Evolutionary conservation across 805 yeast genomes (phyloP).

Genomic region (Ogataea sp.): DNA sequence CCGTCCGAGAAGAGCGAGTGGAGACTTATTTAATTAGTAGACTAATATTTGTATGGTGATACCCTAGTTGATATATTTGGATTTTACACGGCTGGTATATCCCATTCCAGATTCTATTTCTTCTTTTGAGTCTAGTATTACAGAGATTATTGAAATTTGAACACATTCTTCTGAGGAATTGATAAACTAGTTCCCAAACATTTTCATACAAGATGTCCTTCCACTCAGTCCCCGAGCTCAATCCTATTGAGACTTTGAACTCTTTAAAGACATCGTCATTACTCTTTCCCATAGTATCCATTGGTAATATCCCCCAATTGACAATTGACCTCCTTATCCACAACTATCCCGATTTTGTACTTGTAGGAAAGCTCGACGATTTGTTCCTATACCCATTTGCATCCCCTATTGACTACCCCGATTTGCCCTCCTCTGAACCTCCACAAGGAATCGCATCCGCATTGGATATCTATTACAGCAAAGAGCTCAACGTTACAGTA

Average conservation of each 20-base stretch:
- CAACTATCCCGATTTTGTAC: slow-evolving; percentile 38
- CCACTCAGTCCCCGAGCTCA: slow-evolving; percentile 11
- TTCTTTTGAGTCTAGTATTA: no score
- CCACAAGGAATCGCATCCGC: slow-evolving; percentile 45
- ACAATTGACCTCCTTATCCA: slow-evolving; percentile 66
- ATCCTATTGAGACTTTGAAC: slow-evolving; percentile 16
- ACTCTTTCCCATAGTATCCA: slow-evolving; percentile 74
- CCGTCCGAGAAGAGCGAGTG: no score
- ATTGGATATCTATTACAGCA: slow-evolving; percentile 53
- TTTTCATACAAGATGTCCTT: slow-evolving; percentile 16
- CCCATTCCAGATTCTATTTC: no score
- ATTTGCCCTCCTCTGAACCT: no score
- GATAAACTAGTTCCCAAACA: no score
- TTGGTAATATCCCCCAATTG: slow-evolving; percentile 88
- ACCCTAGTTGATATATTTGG: no score
- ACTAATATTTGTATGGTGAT: no score
- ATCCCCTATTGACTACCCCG: slow-evolving; percentile 57
- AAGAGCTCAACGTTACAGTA: slow-evolving; percentile 36
- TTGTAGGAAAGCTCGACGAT: slow-evolving; percentile 51
- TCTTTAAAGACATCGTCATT: slow-evolving; percentile 30
- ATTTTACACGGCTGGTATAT: no score
- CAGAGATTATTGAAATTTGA: no score
- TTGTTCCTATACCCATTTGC: slow-evolving; percentile 69
- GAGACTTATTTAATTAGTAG: no score
- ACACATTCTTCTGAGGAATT: no score